Conservation (phyloP, 371 early-diverging fungal species). For the Funneliformis caledonium region DNA sequence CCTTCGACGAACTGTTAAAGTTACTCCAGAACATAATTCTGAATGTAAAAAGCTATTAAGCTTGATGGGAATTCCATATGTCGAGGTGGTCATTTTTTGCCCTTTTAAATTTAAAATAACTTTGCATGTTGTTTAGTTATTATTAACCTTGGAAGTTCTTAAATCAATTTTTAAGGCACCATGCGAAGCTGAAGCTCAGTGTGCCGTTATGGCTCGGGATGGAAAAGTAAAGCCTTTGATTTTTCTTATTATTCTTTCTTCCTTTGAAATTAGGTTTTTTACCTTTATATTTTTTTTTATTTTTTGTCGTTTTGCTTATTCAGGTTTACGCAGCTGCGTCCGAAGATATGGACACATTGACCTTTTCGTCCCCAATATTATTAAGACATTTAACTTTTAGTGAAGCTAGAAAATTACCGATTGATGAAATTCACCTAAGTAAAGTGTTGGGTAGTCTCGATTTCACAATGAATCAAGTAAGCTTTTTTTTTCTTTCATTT, state of each 20-base stretch:
- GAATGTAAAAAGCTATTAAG: slow-evolving; percentile 92
- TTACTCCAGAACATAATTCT: slow-evolving; percentile 93
- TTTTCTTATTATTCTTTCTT: slow-evolving; percentile 6
- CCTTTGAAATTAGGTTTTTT: not conserved
- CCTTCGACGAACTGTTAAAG: slow-evolving; percentile 92
- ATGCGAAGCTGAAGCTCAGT: slow-evolving; percentile 99
- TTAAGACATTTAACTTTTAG: slow-evolving; percentile 96
- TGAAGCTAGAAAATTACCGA: slow-evolving; percentile 92
- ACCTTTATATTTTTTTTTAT: not conserved
- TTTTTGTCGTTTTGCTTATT: not conserved
- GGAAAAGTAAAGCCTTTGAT: slow-evolving; percentile 60
- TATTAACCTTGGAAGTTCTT: not conserved
- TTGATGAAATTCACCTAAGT: slow-evolving; percentile 88
- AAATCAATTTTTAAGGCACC: slow-evolving; percentile 71
- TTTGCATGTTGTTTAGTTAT: not conserved
- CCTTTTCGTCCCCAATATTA: slow-evolving; percentile 93
- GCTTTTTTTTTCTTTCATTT: not conserved
- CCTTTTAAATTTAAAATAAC: not conserved
- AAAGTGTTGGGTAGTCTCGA: slow-evolving; percentile 87
- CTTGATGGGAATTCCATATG: slow-evolving; percentile 98
- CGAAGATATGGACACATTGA: slow-evolving; percentile 99
- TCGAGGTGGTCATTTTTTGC: slow-evolving; percentile 58
- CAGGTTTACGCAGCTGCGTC: slow-evolving; percentile 96
- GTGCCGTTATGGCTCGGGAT: slow-evolving; percentile 90
- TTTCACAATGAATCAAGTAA: slow-evolving; percentile 73